Conservation (phyloP, 2,329 filamentous ascomycete genomes). For the Bipolaris gigantea region DNA sequence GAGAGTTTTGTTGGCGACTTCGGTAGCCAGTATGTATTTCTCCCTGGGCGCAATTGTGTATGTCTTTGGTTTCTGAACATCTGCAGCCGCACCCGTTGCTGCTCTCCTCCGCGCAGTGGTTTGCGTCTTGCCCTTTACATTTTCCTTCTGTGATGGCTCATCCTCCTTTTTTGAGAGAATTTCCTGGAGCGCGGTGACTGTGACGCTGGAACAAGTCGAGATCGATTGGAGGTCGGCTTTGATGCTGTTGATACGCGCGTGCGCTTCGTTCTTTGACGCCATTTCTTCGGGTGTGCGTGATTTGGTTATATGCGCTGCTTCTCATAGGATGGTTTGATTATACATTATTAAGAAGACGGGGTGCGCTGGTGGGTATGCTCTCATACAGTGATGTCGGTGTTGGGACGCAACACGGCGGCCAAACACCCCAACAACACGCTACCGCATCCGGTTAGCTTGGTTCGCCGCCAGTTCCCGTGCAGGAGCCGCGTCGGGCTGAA, state of each 20-base stretch:
- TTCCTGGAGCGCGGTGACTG: conserved; percentile 50
- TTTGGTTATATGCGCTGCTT: not conserved
- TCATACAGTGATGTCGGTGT: conserved; percentile 10
- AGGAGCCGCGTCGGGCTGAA: not conserved
- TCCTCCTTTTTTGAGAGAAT: conserved; percentile 46
- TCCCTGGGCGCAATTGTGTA: conserved; percentile 58
- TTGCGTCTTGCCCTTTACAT: conserved; percentile 34
- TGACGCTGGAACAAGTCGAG: conserved; percentile 54
- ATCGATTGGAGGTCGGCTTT: conserved; percentile 52
- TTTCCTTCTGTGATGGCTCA: conserved; percentile 40
- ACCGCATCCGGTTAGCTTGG: conserved; percentile 18
- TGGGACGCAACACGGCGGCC: conserved; percentile 15
- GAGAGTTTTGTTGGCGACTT: conserved; percentile 70
- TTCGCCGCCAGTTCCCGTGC: not conserved
- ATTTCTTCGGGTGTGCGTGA: conserved; percentile 19
- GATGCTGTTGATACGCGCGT: conserved; percentile 53
- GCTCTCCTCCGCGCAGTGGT: conserved; percentile 31
- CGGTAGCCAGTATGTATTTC: conserved; percentile 68
- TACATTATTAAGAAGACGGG: conserved; percentile 31
- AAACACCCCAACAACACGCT: conserved; percentile 24
- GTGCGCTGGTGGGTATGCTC: conserved; percentile 14
- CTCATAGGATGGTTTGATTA: conserved; percentile 31
- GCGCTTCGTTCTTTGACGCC: conserved; percentile 40
- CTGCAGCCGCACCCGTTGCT: conserved; percentile 33
- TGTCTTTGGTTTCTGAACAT: conserved; percentile 44